Evolutionary conservation across 208 protist genomes (phyloP).

Genomic region (Leishmania gerbilli): DNA sequence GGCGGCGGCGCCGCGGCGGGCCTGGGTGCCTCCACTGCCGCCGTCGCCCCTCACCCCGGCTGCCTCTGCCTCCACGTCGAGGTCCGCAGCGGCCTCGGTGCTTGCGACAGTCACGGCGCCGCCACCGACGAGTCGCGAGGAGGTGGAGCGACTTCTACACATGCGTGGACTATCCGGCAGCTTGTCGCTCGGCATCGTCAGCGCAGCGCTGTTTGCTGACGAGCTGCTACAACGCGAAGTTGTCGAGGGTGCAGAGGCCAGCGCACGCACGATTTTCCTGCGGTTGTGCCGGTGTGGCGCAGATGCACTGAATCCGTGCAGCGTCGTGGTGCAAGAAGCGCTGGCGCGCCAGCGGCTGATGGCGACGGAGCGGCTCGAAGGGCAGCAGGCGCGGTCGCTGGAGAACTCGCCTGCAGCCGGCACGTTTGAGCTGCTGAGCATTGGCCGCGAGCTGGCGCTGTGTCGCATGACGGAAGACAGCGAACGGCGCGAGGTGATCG

Average conservation of each 20-base stretch:
- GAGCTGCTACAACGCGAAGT: constrained; percentile 28
- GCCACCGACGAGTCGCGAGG: constrained; percentile 11
- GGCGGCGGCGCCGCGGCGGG: neutral
- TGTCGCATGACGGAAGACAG: constrained; percentile 22
- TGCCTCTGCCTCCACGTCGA: neutral
- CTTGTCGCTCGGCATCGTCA: constrained; percentile 10
- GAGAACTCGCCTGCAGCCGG: constrained; percentile 5
- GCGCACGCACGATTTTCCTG: constrained; percentile 20
- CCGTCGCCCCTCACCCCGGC: constrained; percentile 15
- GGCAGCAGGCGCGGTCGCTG: constrained; percentile 10
- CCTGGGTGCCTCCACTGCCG: constrained; percentile 16
- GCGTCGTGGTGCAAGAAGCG: constrained; percentile 11
- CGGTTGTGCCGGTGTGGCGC: constrained; percentile 19
- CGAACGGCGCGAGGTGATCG: constrained; percentile 17
- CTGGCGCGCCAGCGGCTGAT: constrained; percentile 25
- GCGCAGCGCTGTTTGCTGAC: constrained; percentile 20
- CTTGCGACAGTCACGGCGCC: neutral
- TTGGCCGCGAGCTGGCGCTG: constrained; percentile 26
- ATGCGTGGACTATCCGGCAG: constrained; percentile 11
- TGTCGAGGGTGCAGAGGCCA: constrained; percentile 20
- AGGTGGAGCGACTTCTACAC: constrained; percentile 21
- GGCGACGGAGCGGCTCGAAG: neutral
- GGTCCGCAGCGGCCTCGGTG: neutral
- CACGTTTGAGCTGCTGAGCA: constrained; percentile 4
- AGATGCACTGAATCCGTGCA: constrained; percentile 17